Base-by-base conservation (phyloP, 352 stramenopile species). In the Pythium angustatum region DNA sequence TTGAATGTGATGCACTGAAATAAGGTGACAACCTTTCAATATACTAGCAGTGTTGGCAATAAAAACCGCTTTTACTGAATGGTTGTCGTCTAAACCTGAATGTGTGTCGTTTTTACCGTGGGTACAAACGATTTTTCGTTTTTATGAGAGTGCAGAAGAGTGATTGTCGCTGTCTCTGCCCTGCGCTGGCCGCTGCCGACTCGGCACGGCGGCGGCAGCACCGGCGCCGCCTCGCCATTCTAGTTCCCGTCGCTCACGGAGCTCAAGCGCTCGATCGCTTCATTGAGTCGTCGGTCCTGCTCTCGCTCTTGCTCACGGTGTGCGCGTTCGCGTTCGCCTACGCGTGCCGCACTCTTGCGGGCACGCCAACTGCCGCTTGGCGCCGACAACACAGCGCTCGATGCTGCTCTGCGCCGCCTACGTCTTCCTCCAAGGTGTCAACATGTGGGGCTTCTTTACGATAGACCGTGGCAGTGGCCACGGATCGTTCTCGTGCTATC, bases 401-500 rank as follows among this genome's bases (percentile, higher is more conserved):
- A 91, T 55, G 65, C 66, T 69, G 5, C 59, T 90, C 1, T 91
- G 79, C 66, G 53, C 36, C 22, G 62, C 53, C 43, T 94, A 94
- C 75, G 64, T 90, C 26, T 75, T 88, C 58, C 66, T 90, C 50
- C 85, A 91, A 61, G 83, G 85, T 38, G 68, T 92, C 58, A 76
- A 91, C 45, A 91, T 94, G 69, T 92, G 83, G 85, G 85, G 85
- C 19, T 87, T 94, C 75, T 94, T 92, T 65, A 94, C 83, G 5
- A 73, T 94, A 44, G 85, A 81, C 59, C 85, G 92, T 64, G 85
- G 92, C 68, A 88, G 81, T 60, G 85, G 85, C 47, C 85, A 94
- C 77, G 78, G 79, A 56, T 80, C 85, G 41, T 94, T 94, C 73
- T 90, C 79, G 36, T 80, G 81, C 47, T 92, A 85, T 71, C 78